Evolutionary conservation across 805 yeast genomes (phyloP).

Genomic region (Candida taoyuanica): DNA sequence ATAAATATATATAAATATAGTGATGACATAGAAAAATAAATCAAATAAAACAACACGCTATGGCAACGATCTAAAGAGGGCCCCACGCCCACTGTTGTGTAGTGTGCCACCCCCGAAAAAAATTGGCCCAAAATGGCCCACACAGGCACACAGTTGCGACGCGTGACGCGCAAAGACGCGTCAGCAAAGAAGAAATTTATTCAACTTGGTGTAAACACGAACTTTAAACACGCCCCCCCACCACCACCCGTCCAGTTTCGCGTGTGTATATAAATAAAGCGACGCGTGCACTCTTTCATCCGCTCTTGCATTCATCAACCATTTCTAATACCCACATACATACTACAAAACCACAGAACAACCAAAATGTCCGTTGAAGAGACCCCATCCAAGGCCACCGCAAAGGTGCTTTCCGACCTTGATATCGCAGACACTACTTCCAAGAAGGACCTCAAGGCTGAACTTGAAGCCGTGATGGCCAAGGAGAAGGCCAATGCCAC

Average conservation of each 20-base stretch:
- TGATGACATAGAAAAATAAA: no score
- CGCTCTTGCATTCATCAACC: background rate
- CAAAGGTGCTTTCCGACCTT: conserved; percentile 48
- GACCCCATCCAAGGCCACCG: conserved; percentile 69
- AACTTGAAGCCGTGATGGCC: conserved; percentile 39
- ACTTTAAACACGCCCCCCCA: no score
- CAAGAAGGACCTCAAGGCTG: conserved; percentile 39
- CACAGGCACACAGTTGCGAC: no score
- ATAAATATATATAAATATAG: no score
- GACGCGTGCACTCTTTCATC: no score
- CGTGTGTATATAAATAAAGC: no score
- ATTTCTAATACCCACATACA: background rate
- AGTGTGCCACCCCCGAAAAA: no score
- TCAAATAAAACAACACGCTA: no score
- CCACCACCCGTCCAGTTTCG: no score
- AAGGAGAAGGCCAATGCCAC: conserved; percentile 27
- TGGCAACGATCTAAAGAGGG: no score
- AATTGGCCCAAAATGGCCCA: no score
- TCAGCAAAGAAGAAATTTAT: background rate
- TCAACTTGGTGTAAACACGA: background rate
- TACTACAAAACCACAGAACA: background rate
- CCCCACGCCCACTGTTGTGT: no score
- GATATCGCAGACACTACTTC: conserved; percentile 37
- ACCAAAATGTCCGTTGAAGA: conserved; percentile 45
- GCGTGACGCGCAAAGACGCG: background rate